Base-by-base conservation (phyloP, 805 yeast genomes). In the Lipomyces chichibuensis region DNA sequence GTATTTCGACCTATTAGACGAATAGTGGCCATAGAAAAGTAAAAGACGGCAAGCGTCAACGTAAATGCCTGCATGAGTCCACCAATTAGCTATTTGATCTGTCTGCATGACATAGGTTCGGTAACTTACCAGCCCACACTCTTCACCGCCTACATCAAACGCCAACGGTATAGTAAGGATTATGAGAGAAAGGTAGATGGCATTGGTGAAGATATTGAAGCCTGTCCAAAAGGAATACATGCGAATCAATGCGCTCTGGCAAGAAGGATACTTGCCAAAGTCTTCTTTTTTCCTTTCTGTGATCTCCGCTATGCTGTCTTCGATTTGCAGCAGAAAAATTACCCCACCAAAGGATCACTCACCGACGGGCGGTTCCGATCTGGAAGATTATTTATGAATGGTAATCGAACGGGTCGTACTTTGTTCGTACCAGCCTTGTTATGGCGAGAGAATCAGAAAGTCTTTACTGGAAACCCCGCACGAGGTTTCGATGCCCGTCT, bases 91-190 rank as follows among this genome's bases (percentile, higher is more conserved):
- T 2, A 52, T 25, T 23, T 8, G 55, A 25, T 23, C 29, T 52
- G 9, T 23, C 55, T 43, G 49, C 23, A 14, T n/a, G 2, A n/a
- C n/a, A 20, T 17, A 17, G 23, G 57, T 29, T n/a, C 23, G 27
- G 49, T 17, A 13, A 27, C 67, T 20, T 65, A 66, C 68, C 54
- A 95, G 80, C 0, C 99, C 99, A 78, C 98, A 94, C 64, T 86
- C 83, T 23, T 88, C 84, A 1, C 98, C 98, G 9, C 98, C 98
- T 51, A 92, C 89, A 75, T 94, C 97, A 78, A 95, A 95, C 29
- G 98, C 90, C 69, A 95, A 83, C 3, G 98, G 98, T 6, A 95
- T 89, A 2, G 97, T 89, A 37, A 93, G 81, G 35, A 92, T 84
- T 13, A 91, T 87, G 60, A 91, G 84, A 5, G 84, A 76, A 63